Conservation (phyloP, 176 grass and related monocot genomes). For the Musa itinerans region DNA sequence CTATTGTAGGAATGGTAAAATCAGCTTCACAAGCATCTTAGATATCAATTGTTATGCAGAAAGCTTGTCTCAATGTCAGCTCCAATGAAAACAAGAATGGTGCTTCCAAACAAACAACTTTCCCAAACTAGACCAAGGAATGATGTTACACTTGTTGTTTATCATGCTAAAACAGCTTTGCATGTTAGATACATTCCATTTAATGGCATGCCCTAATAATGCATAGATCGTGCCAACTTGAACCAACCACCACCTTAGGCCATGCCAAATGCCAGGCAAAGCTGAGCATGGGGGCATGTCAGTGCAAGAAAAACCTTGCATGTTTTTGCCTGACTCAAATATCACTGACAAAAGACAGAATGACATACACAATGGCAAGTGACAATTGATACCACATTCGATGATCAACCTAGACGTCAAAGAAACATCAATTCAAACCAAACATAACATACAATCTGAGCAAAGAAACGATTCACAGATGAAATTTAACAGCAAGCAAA, state of each 20-base stretch:
- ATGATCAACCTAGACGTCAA: background rate
- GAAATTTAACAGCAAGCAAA: background rate
- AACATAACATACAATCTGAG: background rate
- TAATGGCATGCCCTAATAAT: no score
- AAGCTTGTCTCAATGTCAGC: background rate
- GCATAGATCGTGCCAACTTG: no score
- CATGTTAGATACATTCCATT: no score
- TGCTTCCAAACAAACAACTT: background rate
- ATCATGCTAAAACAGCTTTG: no score
- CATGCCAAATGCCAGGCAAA: no score
- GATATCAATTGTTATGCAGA: background rate
- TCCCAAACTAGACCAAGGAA: no score
- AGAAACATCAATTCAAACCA: background rate
- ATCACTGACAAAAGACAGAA: background rate
- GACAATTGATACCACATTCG: background rate
- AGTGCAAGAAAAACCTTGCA: background rate
- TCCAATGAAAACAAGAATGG: slow-evolving; percentile 2
- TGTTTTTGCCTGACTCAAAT: background rate
- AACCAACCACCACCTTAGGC: no score
- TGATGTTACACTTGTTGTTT: no score
- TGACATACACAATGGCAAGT: background rate
- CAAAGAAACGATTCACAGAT: background rate
- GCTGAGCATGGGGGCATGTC: background rate
- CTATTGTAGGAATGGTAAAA: background rate
- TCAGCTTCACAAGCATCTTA: background rate